These are phyloP conservation scores for Acanthamoeba castellanii DNA, from an alignment of 208 protist species.

Conservation along the genomic window DNA sequence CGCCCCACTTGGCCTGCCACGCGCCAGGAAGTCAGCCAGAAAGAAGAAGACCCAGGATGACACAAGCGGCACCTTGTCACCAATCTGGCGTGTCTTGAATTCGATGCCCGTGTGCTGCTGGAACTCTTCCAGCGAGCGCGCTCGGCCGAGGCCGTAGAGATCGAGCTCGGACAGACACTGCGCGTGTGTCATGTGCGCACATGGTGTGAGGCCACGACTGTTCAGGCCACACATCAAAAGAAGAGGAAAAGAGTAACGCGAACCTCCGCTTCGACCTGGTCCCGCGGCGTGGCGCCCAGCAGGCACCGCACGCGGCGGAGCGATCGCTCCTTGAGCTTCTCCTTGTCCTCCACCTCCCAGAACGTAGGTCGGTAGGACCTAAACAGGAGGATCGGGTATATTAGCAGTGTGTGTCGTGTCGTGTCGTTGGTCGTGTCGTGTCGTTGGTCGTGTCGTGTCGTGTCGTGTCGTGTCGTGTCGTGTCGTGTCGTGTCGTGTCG, in stretches of 20 bases:
- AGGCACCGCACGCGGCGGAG: not conserved
- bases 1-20: constrained; percentile 17
- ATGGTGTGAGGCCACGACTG: too few species aligned
- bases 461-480: too few species aligned
- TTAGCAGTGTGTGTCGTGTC: not conserved
- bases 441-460: too few species aligned
- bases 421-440: too few species aligned
- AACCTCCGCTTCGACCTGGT: not conserved
- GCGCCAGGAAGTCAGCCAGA: too few species aligned
- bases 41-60: not conserved
- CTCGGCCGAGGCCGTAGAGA: not conserved
- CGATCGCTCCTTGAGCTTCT: not conserved
- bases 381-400: not conserved
- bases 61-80: not conserved
- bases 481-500: too few species aligned
- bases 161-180: not conserved
- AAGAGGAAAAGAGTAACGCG: too few species aligned
- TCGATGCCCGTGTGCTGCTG: constrained; percentile 28
- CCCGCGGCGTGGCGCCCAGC: not conserved
- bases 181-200: not conserved
- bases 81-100: not conserved
- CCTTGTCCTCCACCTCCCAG: constrained; percentile 17
- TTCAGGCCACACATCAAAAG: too few species aligned
- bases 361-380: constrained; percentile 23
- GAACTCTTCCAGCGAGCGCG: constrained; percentile 19